A percentile compares a stretch with the other conserved stretches of the same genome.
phyloP scores from a whole-genome alignment of 352 stramenopile species.

The Lagenidium giganteum region DNA sequence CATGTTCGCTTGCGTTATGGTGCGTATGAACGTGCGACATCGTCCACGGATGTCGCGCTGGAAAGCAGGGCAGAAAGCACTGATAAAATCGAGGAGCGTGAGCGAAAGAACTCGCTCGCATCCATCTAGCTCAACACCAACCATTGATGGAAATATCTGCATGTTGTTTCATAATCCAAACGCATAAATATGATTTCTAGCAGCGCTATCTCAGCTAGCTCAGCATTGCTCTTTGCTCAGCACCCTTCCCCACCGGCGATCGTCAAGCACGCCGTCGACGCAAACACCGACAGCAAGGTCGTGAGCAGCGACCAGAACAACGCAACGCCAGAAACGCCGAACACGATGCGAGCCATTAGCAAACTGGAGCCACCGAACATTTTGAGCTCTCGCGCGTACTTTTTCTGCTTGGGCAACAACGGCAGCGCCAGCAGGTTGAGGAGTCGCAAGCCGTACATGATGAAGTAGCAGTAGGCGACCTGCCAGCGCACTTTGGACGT shows the following conservation, averaged over 20 bases:
- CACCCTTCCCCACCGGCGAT: conserved; percentile 59
- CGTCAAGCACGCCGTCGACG: conserved; percentile 55
- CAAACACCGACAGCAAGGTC: conserved; percentile 39
- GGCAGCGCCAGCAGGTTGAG: conserved; percentile 27
- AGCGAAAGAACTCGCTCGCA: no score
- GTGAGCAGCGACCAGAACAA: conserved; percentile 49
- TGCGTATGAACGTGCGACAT: no score
- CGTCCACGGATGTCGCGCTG: no score
- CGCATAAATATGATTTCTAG: no score
- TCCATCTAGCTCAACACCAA: no score
- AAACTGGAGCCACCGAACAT: conserved; percentile 4
- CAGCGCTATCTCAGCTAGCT: no score
- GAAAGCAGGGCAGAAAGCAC: no score
- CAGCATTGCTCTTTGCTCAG: conserved; percentile 15
- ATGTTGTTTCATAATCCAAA: no score
- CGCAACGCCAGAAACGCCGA: conserved; percentile 26
- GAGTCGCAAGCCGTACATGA: conserved; percentile 29
- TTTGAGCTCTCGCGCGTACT: conserved; percentile 27
- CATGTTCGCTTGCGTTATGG: no score
- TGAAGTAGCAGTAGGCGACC: conserved; percentile 40
- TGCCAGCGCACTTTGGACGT: conserved; percentile 32
- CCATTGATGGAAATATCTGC: no score
- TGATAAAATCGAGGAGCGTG: no score
- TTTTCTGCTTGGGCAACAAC: conserved; percentile 35
- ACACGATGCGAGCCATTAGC: conserved; percentile 22